phyloP scores from a whole-genome alignment of 441 rosid species.

The Melastoma candidum region DNA sequence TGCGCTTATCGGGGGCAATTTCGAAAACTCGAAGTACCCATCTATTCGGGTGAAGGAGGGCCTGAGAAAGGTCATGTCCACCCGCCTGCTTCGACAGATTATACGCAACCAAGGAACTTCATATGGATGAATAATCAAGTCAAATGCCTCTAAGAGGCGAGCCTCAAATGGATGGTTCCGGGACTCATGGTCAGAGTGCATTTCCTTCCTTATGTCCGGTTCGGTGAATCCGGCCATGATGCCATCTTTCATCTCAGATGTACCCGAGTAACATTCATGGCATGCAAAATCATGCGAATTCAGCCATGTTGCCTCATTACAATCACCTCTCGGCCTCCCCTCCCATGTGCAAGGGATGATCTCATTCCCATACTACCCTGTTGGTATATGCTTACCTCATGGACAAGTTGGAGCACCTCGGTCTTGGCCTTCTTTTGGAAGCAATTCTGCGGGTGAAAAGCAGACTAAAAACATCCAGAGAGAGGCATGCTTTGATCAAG shows the following conservation, averaged over 20 bases:
- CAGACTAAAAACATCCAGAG: conserved; percentile 54
- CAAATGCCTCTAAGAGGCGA: conserved; percentile 32
- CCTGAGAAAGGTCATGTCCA: conserved; percentile 37
- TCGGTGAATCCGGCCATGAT: conserved; percentile 62
- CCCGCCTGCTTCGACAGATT: conserved; percentile 47
- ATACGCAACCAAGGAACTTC: conserved; percentile 28
- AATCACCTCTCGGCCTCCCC: conserved; percentile 22
- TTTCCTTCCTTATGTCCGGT: conserved; percentile 74
- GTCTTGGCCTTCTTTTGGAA: conserved; percentile 62
- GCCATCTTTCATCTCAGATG: conserved; percentile 49
- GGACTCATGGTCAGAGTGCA: background rate
- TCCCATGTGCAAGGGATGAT: conserved; percentile 19
- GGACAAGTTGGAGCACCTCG: conserved; percentile 46
- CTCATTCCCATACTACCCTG: conserved; percentile 63
- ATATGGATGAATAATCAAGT: conserved; percentile 30
- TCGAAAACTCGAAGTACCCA: too few relatives aligned
- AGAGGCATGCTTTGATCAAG: conserved; percentile 81
- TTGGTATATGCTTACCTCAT: conserved; percentile 53
- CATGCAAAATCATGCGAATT: conserved; percentile 30
- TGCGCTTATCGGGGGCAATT: too few relatives aligned
- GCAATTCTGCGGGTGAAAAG: conserved; percentile 37
- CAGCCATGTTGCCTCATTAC: conserved; percentile 49
- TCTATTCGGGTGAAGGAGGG: too few relatives aligned
- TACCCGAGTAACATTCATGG: conserved; percentile 44
- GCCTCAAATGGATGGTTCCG: conserved; percentile 16